Evolutionary conservation across 805 yeast species (phyloP), one percentile per base, ranked within the genome.

Genomic region (Isabelozyma pseudorhagii): DNA sequence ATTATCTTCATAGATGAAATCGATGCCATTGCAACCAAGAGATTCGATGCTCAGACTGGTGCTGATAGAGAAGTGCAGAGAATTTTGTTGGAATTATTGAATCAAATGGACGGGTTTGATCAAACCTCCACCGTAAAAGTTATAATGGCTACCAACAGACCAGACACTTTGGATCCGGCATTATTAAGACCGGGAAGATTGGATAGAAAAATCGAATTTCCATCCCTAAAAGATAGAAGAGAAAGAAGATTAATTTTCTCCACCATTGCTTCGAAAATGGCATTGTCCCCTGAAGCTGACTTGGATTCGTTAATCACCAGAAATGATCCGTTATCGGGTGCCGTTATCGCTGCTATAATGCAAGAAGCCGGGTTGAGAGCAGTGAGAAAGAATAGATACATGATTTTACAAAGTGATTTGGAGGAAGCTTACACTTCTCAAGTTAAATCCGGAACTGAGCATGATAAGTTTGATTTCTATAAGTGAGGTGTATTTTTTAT

Each of bases 321-420:
- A 70, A 94, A 94, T 66, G 99, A 94, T 67, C 97, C 99, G 40
- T 77, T 96, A 51, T 89, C 97, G 38, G 99, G 99, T 64, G 99
- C 96, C 10, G 82, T 93, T 50, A 94, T 94, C 65, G 98, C 99
- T 13, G 99, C 99, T 14, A 93, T 94, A 59, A 94, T 94, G 99
- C 99, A 94, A 80, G 99, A 96, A 74, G 99, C 99, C 28, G 99
- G 99, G 58, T 80, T 94, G 59, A 84, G 99, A 60, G 99, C 99
- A 1, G 98, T 94, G 44, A 87, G 99, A 76, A 94, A 93, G 76
- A 94, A 94, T 71, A 83, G 99, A 74, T 94, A 96, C 69, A 96
- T 94, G 71, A 96, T 94, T 57, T 77, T 96, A 63, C 98, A 94
- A 74, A 85, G 86, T 65, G 99, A 94, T 74, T 78, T 94, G 66